Conservation (phyloP, 352 stramenopile species). For the Pythium sukuiense region DNA sequence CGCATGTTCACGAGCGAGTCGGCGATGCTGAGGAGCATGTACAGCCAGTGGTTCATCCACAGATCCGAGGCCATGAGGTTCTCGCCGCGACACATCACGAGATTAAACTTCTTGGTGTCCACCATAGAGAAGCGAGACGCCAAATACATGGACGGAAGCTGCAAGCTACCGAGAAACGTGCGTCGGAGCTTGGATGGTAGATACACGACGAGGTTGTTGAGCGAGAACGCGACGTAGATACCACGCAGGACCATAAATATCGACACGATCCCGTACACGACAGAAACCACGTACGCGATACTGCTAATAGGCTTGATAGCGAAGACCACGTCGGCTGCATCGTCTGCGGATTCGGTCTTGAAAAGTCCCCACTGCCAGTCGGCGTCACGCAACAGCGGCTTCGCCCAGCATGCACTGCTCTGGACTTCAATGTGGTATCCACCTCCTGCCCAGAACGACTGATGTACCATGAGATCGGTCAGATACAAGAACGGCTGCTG, state of each 20-base stretch:
- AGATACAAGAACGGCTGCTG: conserved; percentile 19
- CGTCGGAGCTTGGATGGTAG: conserved; percentile 8
- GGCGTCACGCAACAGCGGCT: conserved; percentile 1
- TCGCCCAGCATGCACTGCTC: conserved; percentile 15
- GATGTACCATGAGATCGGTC: conserved; percentile 24
- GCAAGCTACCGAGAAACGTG: conserved; percentile 4
- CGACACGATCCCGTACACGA: conserved; percentile 10
- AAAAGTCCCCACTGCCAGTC: conserved; percentile 19
- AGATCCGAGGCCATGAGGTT: conserved; percentile 38
- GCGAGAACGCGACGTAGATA: conserved; percentile 9
- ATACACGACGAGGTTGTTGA: conserved; percentile 12
- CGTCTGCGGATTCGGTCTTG: not conserved
- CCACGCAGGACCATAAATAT: conserved; percentile 20
- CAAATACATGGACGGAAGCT: conserved; percentile 19
- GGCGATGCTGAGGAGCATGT: conserved; percentile 39
- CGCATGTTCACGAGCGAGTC: conserved; percentile 35
- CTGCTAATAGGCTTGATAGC: not conserved
- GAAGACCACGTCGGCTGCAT: conserved; percentile 2
- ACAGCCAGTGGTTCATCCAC: conserved; percentile 52
- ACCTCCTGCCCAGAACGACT: conserved; percentile 27
- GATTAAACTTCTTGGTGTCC: conserved; percentile 27
- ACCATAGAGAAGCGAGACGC: not conserved
- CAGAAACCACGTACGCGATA: not conserved
- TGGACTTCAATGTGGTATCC: conserved; percentile 28
- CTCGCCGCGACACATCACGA: conserved; percentile 11